These are phyloP conservation scores for Annulohypoxylon stygium DNA, from an alignment of 495 filamentous ascomycete genomes.

Conservation along the genomic window DNA sequence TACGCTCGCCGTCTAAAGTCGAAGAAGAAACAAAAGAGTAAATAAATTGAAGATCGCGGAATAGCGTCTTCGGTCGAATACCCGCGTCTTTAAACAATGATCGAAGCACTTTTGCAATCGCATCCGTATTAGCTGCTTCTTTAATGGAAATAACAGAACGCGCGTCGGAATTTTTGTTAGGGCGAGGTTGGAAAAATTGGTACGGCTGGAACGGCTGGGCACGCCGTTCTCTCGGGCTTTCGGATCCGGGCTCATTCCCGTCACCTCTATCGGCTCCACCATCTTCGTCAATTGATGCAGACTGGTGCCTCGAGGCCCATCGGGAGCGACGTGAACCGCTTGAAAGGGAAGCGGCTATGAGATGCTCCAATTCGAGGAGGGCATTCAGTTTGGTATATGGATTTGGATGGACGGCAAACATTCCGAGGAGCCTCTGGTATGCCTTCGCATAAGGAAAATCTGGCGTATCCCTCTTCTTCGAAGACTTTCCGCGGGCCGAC, in stretches of 20 bases:
- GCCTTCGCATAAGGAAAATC: constrained; percentile 80
- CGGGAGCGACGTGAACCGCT: constrained; percentile 53
- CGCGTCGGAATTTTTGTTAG: constrained; percentile 53
- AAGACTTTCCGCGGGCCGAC: constrained; percentile 50
- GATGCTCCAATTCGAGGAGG: constrained; percentile 82
- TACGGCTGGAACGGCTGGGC: constrained; percentile 66
- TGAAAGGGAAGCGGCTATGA: constrained; percentile 82
- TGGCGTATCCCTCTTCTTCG: constrained; percentile 58
- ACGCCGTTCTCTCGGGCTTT: constrained; percentile 76
- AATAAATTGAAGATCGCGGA: constrained; percentile 96
- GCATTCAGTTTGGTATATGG: constrained; percentile 88
- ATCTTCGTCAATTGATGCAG: constrained; percentile 40
- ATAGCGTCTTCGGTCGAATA: constrained; percentile 88
- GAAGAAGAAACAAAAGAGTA: constrained; percentile 88
- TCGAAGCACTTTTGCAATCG: constrained; percentile 83
- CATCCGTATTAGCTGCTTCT: constrained; percentile 70
- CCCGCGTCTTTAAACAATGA: constrained; percentile 80
- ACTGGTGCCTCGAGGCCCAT: constrained; percentile 48
- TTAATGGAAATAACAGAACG: constrained; percentile 58
- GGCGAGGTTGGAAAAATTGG: constrained; percentile 49
- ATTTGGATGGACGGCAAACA: constrained; percentile 91
- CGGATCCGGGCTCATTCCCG: constrained; percentile 56
- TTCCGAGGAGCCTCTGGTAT: constrained; percentile 82
- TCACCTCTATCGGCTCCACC: constrained; percentile 39
- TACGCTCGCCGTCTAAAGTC: constrained; percentile 85